Base-by-base conservation (phyloP, 768 basidiomycete species). In the Suillus lakei region DNA sequence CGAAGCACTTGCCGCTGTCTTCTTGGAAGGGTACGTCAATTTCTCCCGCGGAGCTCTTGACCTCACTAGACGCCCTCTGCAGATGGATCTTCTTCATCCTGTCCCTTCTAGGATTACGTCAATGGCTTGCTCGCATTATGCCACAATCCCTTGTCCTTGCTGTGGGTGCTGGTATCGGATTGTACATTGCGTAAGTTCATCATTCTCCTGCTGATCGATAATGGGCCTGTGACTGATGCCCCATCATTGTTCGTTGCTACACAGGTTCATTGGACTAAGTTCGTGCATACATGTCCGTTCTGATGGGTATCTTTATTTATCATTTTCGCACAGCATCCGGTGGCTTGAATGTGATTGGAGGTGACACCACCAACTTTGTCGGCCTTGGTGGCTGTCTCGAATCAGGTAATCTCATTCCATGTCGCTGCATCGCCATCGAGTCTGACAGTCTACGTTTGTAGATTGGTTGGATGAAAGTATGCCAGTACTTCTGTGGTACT, bases 71-170 rank as follows among this genome's bases (percentile, higher is more conserved):
- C 59, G 23, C 63, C 18, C 26, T 18, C 41, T 41, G 46, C 60
- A 92, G 92, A 34, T 92, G 93, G 91, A 76, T 95, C 13, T 95
- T 96, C 82, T 84, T 95, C 67, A 68, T 90, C 71, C 80, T 96
- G 16, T 93, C 93, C 0, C 75, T 96, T 26, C 80, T 95, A 36
- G 94, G 94, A 66, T 83, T 96, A 61, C 92, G 94, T 58, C 93
- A 95, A 79, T 96, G 93, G 94, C 84, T 96, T 5, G 92, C 90
- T 16, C 87, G 94, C 18, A 86, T 93, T 63, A 95, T 96, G 87
- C 94, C 94, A 1, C 91, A 92, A 68, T 95, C 93, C 4, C 84
- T 96, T 32, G 88, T 94, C 5, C 84, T 94, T 63, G 90, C 93
- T 2, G 91, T 94, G 13, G 94, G 93, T 50, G 87, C 91, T 43